Base-by-base conservation (phyloP, 129 eudicot genomes). In the Cynara cardunculus region DNA sequence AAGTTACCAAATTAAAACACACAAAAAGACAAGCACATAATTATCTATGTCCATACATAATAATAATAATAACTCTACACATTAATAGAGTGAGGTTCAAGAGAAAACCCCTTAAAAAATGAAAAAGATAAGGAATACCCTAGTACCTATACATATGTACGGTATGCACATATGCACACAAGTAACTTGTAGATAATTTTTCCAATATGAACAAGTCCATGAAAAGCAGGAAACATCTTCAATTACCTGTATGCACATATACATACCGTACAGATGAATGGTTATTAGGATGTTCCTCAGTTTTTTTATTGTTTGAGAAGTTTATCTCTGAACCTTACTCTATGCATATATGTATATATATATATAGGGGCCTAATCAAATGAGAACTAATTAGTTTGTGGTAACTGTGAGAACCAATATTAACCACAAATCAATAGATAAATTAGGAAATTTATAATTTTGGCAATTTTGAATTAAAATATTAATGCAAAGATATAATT, bases 11-110 rank as follows among this genome's bases (percentile, higher is more conserved):
- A 35, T 56, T 21, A 53, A 25, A 85, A 71, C 87, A 80, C 26
- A 69, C 56, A 80, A 76, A 70, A 71, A 70, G 84, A 79, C 74
- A 85, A 75, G n/a, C 56, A 71, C 2, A 59, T 74, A 73, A 62
- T 28, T 80, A 84, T 76, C 53, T 31, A 68, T 19, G 26, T 19
- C 35, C 35, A 69, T 44, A 71, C 28, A 25, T 31, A 53, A 16
- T 18, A 53, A 16, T 12, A 69, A 53, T 27, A 74, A 28, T 41
- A 39, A 24, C 4, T 65, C 64, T 81, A 70, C 13, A 39, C 26
- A 26, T 66, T 64, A 31, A 72, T 67, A 73, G 13, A 19, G n/a
- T n/a, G n/a, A 49, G 21, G 7, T 18, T 49, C 6, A 12, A 9
- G 22, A 1, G 7, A 53, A 53, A 53, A 53, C 22, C 8, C 8